phyloP scores from a whole-genome alignment of 805 yeast genomes.

The Yarrowia bubula region DNA sequence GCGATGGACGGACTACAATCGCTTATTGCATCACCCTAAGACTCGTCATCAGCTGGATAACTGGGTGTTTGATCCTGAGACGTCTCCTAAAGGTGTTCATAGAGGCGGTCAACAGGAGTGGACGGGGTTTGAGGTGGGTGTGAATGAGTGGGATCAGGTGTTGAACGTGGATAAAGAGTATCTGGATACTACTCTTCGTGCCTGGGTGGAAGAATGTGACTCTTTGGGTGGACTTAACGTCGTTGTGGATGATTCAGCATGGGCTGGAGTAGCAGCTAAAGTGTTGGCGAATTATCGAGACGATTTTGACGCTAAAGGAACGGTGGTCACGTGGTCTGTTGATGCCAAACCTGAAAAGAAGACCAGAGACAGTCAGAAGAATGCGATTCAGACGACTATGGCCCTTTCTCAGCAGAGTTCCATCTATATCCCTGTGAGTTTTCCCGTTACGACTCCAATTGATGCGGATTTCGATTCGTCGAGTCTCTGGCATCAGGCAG shows the following conservation, averaged over 20 bases:
- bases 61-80: constrained; percentile 55
- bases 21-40: constrained; percentile 62
- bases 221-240: constrained; percentile 67
- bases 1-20: constrained; percentile 81
- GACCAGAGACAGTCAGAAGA: constrained; percentile 34
- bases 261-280: constrained; percentile 74
- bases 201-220: constrained; percentile 72
- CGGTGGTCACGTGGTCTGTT: constrained; percentile 50
- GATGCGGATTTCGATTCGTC: constrained; percentile 31
- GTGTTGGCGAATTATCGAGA: constrained; percentile 60
- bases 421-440: constrained; percentile 55
- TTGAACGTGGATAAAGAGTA: constrained; percentile 44
- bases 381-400: constrained; percentile 49
- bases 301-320: constrained; percentile 58
- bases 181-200: constrained; percentile 60
- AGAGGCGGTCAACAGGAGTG: constrained; percentile 38
- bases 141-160: constrained; percentile 51
- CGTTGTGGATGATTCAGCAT: constrained; percentile 71
- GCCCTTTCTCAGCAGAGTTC: constrained; percentile 51
- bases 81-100: constrained; percentile 38
- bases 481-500: constrained; percentile 47
- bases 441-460: constrained; percentile 31
- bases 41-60: constrained; percentile 53
- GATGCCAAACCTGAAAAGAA: constrained; percentile 33
- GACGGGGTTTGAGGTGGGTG: constrained; percentile 50